phyloP scores from a whole-genome alignment of 1,284 basidiomycete species.

The Meira nashicola region DNA sequence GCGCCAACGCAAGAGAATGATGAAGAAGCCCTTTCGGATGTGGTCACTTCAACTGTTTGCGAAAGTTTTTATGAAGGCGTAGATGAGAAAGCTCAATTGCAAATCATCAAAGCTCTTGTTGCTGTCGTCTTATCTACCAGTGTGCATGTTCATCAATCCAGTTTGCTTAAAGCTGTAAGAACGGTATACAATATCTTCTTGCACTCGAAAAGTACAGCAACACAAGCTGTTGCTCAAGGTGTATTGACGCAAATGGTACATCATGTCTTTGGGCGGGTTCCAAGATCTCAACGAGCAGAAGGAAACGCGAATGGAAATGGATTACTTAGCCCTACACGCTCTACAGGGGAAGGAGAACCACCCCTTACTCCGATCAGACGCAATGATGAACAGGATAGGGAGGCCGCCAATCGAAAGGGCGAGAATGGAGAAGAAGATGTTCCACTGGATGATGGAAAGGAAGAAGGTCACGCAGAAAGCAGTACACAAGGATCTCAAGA shows the following conservation, averaged over 20 bases:
- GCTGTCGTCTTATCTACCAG: constrained; percentile 45
- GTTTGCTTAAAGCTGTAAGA: constrained; percentile 55
- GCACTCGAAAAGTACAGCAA: constrained; percentile 42
- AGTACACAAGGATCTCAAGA: not conserved
- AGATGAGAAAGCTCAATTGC: constrained; percentile 42
- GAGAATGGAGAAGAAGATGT: constrained; percentile 14
- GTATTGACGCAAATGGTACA: constrained; percentile 49
- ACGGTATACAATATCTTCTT: constrained; percentile 53
- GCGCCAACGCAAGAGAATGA: constrained; percentile 18
- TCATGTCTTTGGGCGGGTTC: constrained; percentile 48
- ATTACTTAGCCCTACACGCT: not conserved
- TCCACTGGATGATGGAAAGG: constrained; percentile 5
- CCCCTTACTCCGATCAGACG: not conserved
- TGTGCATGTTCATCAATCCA: constrained; percentile 49
- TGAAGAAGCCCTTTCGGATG: constrained; percentile 39
- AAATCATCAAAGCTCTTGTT: constrained; percentile 52
- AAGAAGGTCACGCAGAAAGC: not conserved
- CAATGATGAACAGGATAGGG: constrained; percentile 1
- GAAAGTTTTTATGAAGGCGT: constrained; percentile 44
- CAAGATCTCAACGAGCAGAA: constrained; percentile 7
- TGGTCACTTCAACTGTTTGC: constrained; percentile 52
- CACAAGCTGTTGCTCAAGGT: constrained; percentile 51
- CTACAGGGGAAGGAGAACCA: not conserved
- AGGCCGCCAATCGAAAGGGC: not conserved
- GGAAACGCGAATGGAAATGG: not conserved